Conservation (phyloP, 495 filamentous ascomycete genomes). For the Xanthoparmelia taractica region DNA sequence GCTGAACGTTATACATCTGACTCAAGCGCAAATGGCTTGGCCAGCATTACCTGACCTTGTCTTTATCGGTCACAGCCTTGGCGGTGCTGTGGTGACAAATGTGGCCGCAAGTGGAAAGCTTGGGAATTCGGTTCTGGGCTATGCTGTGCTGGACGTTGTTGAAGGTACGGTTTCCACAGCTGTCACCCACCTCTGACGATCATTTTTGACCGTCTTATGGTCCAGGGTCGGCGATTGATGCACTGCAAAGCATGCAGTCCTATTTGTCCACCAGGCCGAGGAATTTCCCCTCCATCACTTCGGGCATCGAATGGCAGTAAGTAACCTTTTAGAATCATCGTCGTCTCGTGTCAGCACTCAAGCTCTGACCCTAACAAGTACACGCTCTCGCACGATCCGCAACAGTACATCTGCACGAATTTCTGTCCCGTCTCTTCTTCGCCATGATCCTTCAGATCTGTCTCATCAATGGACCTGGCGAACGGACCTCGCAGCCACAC, state of each 20-base stretch:
- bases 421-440: constrained; percentile 78
- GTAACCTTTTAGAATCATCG: constrained; percentile 25
- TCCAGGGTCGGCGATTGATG: constrained; percentile 68
- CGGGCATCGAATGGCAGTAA: constrained; percentile 90
- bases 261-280: constrained; percentile 80
- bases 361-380: constrained; percentile 33
- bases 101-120: constrained; percentile 60
- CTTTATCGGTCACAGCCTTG: constrained; percentile 88
- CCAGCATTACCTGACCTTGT: constrained; percentile 61
- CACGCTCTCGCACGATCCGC: constrained; percentile 79
- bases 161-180: constrained; percentile 49
- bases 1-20: constrained; percentile 56
- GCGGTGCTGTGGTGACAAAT: constrained; percentile 89
- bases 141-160: constrained; percentile 90
- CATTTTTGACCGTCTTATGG: constrained; percentile 12
- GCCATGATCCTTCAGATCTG: constrained; percentile 37
- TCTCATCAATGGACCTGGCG: constrained; percentile 67
- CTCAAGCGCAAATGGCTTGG: constrained; percentile 61
- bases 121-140: constrained; percentile 65
- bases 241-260: constrained; percentile 87
- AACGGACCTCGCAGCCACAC: constrained; percentile 74
- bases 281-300: constrained; percentile 62
- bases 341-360: constrained; percentile 8
- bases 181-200: neutral
- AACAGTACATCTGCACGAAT: constrained; percentile 70